Conservation (phyloP, 768 basidiomycete species). For the Dentipellis sp. region DNA sequence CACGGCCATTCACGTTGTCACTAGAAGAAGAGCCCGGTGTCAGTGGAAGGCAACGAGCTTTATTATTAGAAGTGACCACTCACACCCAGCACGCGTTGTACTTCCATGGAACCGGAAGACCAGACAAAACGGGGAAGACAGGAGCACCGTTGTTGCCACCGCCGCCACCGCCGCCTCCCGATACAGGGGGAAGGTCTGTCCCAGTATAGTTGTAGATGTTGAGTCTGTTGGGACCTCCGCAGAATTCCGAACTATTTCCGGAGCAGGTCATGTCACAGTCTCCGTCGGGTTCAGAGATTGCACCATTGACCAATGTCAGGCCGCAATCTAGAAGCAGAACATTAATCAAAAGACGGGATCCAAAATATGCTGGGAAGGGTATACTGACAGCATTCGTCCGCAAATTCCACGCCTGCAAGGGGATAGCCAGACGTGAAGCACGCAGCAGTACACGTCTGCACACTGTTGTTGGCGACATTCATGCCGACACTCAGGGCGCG, state of each 20-base stretch:
- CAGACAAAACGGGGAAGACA: conserved; percentile 6
- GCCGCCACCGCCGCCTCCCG: conserved; percentile 22
- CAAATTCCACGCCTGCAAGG: conserved; percentile 30
- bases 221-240: conserved; percentile 63
- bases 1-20: conserved; percentile 58
- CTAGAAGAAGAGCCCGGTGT: conserved; percentile 6
- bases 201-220: conserved; percentile 68
- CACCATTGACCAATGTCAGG: conserved; percentile 33
- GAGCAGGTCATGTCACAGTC: conserved; percentile 62
- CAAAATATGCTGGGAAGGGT: not conserved
- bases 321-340: conserved; percentile 36
- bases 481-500: conserved; percentile 25
- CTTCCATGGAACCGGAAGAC: conserved; percentile 10
- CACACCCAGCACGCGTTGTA: conserved; percentile 41
- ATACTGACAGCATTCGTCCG: conserved; percentile 42
- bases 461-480: conserved; percentile 31
- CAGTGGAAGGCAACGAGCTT: not conserved
- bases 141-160: conserved; percentile 17
- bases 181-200: conserved; percentile 30
- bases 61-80: conserved; percentile 2
- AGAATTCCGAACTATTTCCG: conserved; percentile 56
- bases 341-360: not conserved
- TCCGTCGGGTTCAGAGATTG: conserved; percentile 34
- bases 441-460: conserved; percentile 48
- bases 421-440: conserved; percentile 47